phyloP scores from a whole-genome alignment of 495 filamentous ascomycete genomes.

The Neurospora tetraspora region DNA sequence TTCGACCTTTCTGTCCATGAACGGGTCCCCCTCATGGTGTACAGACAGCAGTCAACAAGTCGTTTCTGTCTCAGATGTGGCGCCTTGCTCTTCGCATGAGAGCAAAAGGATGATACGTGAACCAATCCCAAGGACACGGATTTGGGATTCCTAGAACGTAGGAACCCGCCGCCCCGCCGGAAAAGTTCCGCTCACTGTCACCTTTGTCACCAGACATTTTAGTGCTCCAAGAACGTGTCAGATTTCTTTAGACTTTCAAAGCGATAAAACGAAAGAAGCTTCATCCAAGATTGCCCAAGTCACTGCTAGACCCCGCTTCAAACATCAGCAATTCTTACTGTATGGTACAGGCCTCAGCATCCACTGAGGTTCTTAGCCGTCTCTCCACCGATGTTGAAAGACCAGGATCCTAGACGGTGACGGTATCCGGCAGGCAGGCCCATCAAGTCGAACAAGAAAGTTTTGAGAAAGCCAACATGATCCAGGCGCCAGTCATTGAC shows the following conservation, averaged over 20 bases:
- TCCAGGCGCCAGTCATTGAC: neutral
- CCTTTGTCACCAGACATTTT: neutral
- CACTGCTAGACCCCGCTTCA: slow-evolving; percentile 8
- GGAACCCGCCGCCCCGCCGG: slow-evolving; percentile 18
- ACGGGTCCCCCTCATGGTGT: neutral
- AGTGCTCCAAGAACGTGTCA: neutral
- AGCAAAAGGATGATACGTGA: slow-evolving; percentile 4
- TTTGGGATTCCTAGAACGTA: slow-evolving; percentile 21
- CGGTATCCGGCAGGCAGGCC: neutral
- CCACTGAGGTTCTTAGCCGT: neutral
- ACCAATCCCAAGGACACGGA: slow-evolving; percentile 25
- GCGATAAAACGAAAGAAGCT: slow-evolving; percentile 14
- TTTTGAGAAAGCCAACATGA: neutral
- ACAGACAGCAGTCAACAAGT: neutral
- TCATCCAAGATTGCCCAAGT: slow-evolving; percentile 12
- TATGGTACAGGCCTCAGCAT: slow-evolving; percentile 3
- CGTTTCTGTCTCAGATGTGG: slow-evolving; percentile 2
- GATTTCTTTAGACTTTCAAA: neutral
- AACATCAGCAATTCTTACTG: neutral
- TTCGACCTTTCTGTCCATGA: neutral
- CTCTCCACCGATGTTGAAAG: neutral
- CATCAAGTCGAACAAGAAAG: neutral
- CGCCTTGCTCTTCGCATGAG: slow-evolving; percentile 6
- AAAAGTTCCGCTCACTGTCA: slow-evolving; percentile 14
- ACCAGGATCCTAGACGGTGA: neutral